These are phyloP conservation scores for Diospyros lotus DNA, from an alignment of 148 eudicot genomes.

Conservation along the genomic window DNA sequence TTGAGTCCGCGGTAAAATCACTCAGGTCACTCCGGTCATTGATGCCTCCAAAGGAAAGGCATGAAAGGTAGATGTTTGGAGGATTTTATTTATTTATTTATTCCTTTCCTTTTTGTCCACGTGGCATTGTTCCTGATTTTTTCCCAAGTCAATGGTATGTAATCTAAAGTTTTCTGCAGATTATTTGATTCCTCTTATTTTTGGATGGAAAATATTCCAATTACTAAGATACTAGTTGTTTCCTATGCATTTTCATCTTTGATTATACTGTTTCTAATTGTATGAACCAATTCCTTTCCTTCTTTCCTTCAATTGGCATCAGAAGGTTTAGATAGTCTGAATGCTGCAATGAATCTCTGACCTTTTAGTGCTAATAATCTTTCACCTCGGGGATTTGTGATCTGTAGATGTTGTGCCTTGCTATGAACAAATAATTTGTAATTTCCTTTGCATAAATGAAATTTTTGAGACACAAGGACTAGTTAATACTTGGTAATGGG, in stretches of 20 bases:
- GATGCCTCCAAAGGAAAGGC: conserved; percentile 73
- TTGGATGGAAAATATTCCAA: background rate
- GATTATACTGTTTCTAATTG: background rate
- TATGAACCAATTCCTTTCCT: too few species aligned
- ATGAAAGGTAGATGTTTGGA: conserved; percentile 51
- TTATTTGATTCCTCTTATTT: background rate
- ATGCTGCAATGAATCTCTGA: background rate
- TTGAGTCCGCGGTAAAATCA: conserved; percentile 64
- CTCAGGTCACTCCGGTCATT: conserved; percentile 65
- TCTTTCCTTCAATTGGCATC: background rate
- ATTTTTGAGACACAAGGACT: too few species aligned
- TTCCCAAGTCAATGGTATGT: too few species aligned
- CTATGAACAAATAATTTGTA: too few species aligned
- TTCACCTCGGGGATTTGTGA: too few species aligned
- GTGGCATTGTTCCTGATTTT: too few species aligned
- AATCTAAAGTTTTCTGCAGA: background rate
- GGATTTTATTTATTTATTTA: background rate
- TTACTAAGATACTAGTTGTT: background rate
- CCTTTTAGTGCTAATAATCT: too few species aligned
- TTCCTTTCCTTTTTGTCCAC: too few species aligned
- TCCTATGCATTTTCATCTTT: background rate
- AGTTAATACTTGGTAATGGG: too few species aligned
- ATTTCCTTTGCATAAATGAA: too few species aligned
- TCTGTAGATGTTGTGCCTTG: too few species aligned
- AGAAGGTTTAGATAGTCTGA: background rate